These are phyloP conservation scores for Austroboletus festivus DNA, from an alignment of 768 basidiomycete genomes.

Conservation along the genomic window DNA sequence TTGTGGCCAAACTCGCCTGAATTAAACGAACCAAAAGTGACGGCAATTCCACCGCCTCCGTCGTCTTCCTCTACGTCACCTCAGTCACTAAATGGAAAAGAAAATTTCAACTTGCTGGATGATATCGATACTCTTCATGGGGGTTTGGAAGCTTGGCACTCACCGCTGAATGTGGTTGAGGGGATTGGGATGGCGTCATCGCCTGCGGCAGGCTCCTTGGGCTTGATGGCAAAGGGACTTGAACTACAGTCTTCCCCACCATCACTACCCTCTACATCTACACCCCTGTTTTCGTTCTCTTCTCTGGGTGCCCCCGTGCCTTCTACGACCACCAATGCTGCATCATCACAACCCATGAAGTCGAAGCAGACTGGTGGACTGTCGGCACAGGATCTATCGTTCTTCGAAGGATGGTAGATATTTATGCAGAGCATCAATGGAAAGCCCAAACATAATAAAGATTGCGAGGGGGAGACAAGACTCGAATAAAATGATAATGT, in stretches of 20 bases:
- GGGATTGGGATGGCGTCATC: neutral
- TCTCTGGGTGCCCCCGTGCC: constrained; percentile 7
- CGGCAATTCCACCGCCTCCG: constrained; percentile 28
- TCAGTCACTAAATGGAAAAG: neutral
- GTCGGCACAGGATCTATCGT: constrained; percentile 81
- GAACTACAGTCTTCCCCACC: constrained; percentile 20
- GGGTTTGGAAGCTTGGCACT: neutral
- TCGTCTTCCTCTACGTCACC: constrained; percentile 9
- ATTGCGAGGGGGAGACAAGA: neutral
- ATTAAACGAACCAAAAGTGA: constrained; percentile 21
- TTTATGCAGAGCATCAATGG: neutral
- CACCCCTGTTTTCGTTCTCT: constrained; percentile 20
- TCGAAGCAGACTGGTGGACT: constrained; percentile 49
- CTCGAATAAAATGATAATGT: neutral
- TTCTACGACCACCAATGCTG: constrained; percentile 8
- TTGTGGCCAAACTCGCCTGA: constrained; percentile 36
- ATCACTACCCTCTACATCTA: constrained; percentile 6
- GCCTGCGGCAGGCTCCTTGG: neutral
- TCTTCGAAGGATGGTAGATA: constrained; percentile 72
- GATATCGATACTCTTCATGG: constrained; percentile 1
- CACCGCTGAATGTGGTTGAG: neutral
- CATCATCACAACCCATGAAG: constrained; percentile 11
- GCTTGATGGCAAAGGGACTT: too few species aligned
- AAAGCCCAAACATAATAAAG: neutral
- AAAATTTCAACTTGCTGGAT: constrained; percentile 20